A percentile compares a stretch with the other conserved stretches of the same genome.
Conservation (phyloP, 805 yeast species). For the Zygosaccharomyces rouxii region DNA sequence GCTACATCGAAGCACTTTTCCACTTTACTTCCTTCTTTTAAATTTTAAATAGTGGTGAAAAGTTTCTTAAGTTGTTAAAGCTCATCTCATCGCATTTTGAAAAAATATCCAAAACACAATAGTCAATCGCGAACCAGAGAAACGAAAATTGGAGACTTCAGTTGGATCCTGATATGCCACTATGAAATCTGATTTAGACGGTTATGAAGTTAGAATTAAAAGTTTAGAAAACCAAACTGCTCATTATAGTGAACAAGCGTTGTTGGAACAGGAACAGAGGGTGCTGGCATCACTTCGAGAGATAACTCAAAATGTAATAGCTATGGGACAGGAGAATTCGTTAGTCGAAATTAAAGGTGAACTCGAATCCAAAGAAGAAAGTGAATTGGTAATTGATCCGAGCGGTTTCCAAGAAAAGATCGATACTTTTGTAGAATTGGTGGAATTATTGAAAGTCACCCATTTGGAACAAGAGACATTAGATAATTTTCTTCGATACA, state of each 20-base stretch:
- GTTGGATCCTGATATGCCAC: not conserved
- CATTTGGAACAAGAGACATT: slow-evolving; percentile 34
- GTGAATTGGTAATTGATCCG: slow-evolving; percentile 17
- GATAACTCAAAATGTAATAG: slow-evolving; percentile 21
- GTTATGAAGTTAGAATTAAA: slow-evolving; percentile 11
- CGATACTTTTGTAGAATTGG: slow-evolving; percentile 20
- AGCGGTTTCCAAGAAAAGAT: slow-evolving; percentile 17
- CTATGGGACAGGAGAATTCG: slow-evolving; percentile 23
- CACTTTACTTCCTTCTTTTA: not conserved
- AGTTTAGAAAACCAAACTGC: slow-evolving; percentile 17
- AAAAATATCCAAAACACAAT: not conserved
- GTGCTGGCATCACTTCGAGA: slow-evolving; percentile 19
- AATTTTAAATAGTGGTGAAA: not conserved
- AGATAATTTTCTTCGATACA: slow-evolving; percentile 31
- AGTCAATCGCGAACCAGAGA: not conserved
- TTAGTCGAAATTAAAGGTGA: slow-evolving; percentile 11
- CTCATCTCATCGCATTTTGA: not conserved
- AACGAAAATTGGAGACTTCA: not conserved
- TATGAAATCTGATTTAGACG: slow-evolving; percentile 1
- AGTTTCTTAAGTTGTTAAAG: not conserved
- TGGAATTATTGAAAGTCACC: slow-evolving; percentile 21
- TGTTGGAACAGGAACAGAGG: slow-evolving; percentile 23
- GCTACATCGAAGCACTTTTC: not conserved
- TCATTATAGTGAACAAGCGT: slow-evolving; percentile 15
- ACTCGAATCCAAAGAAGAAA: not conserved